phyloP scores from a whole-genome alignment of 2,329 filamentous ascomycete genomes.

The Xylariaceae sp. region DNA sequence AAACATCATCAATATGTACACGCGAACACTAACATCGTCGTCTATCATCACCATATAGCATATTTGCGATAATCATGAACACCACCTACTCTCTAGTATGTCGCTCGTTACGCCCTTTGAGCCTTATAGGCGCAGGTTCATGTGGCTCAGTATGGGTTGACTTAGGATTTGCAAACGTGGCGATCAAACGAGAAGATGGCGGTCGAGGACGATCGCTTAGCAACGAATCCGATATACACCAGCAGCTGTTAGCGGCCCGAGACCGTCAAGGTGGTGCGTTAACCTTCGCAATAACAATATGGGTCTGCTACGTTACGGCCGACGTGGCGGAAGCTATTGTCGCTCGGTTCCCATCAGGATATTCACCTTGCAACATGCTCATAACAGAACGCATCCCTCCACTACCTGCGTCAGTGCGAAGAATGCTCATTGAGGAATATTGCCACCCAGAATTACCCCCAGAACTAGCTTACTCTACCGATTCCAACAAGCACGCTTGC shows the following conservation, averaged over 20 bases:
- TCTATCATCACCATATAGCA: no score
- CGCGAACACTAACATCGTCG: no score
- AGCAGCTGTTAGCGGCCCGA: background rate
- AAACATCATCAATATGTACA: no score
- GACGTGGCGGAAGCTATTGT: constrained; percentile 5
- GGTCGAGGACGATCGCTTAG: constrained; percentile 10
- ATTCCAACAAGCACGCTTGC: constrained; percentile 40
- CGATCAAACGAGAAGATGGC: constrained; percentile 18
- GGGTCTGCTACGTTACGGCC: background rate
- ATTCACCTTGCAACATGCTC: constrained; percentile 24
- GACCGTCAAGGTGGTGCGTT: background rate
- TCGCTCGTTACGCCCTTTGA: background rate
- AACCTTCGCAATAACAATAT: constrained; percentile 15
- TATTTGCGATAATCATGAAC: background rate
- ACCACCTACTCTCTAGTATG: background rate
- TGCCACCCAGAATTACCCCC: constrained; percentile 2
- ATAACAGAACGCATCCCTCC: constrained; percentile 30
- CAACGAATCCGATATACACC: constrained; percentile 16
- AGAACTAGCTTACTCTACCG: constrained; percentile 5
- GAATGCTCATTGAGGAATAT: constrained; percentile 19
- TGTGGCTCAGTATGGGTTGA: constrained; percentile 13
- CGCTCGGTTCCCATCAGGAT: constrained; percentile 16
- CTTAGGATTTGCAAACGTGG: background rate
- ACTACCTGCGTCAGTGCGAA: constrained; percentile 10
- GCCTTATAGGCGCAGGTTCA: constrained; percentile 7